Evolutionary conservation across 495 filamentous ascomycete genomes (phyloP).

Genomic region (Podospora tetraspora): DNA sequence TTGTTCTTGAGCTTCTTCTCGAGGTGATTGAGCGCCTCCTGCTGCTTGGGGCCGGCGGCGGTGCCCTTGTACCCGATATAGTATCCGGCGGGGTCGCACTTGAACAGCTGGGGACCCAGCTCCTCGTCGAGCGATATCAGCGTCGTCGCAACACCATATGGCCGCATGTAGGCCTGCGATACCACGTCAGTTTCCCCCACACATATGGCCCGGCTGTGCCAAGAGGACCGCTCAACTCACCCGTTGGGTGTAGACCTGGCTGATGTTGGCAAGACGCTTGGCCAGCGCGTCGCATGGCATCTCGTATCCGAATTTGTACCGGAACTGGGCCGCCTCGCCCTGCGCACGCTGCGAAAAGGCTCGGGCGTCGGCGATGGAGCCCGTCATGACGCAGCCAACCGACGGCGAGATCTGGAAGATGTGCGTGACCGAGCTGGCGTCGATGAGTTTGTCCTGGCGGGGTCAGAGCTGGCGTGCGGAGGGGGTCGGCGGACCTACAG

Average conservation of each 20-base stretch:
- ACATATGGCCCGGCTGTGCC: constrained; percentile 1
- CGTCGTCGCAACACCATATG: constrained; percentile 89
- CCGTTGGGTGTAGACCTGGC: constrained; percentile 96
- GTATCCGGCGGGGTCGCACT: constrained; percentile 96
- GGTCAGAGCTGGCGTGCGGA: constrained; percentile 25
- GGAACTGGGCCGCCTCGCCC: constrained; percentile 94
- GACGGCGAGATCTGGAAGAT: constrained; percentile 94
- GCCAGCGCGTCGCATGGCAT: constrained; percentile 97
- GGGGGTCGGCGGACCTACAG: constrained; percentile 57
- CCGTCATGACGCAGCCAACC: constrained; percentile 97
- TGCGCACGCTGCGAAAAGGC: constrained; percentile 87
- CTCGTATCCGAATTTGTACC: constrained; percentile 98
- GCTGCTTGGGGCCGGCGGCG: constrained; percentile 92
- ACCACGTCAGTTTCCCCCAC: constrained; percentile 17
- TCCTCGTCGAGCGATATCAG: constrained; percentile 91
- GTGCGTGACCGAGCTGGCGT: constrained; percentile 93
- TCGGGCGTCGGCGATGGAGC: constrained; percentile 94
- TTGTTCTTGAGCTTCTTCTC: constrained; percentile 99
- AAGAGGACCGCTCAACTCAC: constrained; percentile 46
- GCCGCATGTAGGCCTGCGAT: constrained; percentile 90
- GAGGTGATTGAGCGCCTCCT: constrained; percentile 93
- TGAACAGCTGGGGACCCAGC: constrained; percentile 93
- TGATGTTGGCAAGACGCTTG: constrained; percentile 96
- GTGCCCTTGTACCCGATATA: constrained; percentile 98
- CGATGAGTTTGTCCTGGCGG: constrained; percentile 94